These are phyloP conservation scores for Scedosporium apiospermum DNA, from an alignment of 2,329 filamentous ascomycete species.

Conservation along the genomic window DNA sequence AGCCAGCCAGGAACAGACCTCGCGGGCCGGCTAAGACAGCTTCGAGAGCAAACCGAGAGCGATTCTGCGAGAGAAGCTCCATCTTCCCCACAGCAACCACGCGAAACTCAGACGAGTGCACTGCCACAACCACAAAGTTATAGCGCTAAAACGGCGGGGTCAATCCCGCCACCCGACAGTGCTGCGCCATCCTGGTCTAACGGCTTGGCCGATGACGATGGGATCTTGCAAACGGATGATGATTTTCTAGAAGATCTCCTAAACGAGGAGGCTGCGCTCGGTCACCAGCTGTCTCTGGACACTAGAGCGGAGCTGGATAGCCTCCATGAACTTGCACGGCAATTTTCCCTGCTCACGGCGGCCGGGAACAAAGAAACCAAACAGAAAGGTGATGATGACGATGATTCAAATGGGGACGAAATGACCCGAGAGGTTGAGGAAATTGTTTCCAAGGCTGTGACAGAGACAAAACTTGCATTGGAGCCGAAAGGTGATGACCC, in stretches of 20 bases:
- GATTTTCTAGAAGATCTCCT: constrained; percentile 42
- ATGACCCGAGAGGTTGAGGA: constrained; percentile 34
- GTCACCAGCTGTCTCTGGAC: constrained; percentile 8
- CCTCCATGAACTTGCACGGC: constrained; percentile 1
- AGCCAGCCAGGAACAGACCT: constrained; percentile 36
- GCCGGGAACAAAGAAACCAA: constrained; percentile 3
- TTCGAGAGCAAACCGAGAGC: constrained; percentile 31
- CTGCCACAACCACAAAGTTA: neutral
- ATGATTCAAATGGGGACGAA: constrained; percentile 41
- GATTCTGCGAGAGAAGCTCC: constrained; percentile 12
- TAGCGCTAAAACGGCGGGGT: neutral
- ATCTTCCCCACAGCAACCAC: constrained; percentile 9
- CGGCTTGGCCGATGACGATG: neutral
- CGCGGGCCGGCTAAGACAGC: constrained; percentile 38
- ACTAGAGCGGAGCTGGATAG: constrained; percentile 2
- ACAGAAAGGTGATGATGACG: constrained; percentile 15
- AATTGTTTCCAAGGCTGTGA: constrained; percentile 25
- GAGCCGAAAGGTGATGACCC: neutral
- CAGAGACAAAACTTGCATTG: constrained; percentile 9
- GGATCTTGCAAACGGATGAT: constrained; percentile 38
- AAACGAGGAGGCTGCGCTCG: constrained; percentile 24
- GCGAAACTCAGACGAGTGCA: neutral
- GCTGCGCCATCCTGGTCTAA: neutral
- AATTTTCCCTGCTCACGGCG: constrained; percentile 2
- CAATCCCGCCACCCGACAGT: neutral